Percentiles rank a stretch among this genome's conserved stretches.
These are phyloP conservation scores for Iberis amara DNA, from an alignment of 441 rosid species.

Conservation along the genomic window DNA sequence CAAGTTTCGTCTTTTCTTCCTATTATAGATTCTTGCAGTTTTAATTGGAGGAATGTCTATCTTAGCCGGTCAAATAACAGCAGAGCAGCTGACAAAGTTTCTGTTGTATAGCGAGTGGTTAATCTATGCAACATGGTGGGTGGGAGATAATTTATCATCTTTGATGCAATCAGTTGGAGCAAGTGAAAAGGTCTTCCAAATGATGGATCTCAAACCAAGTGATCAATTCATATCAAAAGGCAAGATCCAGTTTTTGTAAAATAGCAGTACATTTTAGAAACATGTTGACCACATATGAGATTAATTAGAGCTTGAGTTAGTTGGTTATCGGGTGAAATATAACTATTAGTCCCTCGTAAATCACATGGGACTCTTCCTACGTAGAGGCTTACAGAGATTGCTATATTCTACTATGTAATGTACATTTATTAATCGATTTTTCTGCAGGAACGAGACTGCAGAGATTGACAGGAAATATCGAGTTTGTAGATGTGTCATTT, in stretches of 20 bases:
- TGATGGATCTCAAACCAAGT: constrained; percentile 90
- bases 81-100: constrained; percentile 91
- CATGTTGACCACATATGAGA: constrained; percentile 21
- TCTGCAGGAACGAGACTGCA: constrained; percentile 56
- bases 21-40: constrained; percentile 75
- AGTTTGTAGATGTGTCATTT: constrained; percentile 65
- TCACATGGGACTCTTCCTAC: background rate
- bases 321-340: background rate
- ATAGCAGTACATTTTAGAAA: constrained; percentile 1
- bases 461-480: constrained; percentile 55
- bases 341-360: constrained; percentile 1
- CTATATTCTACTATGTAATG: background rate
- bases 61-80: constrained; percentile 75
- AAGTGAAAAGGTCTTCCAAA: constrained; percentile 91
- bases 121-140: constrained; percentile 95
- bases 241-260: constrained; percentile 31
- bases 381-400: constrained; percentile 19
- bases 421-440: constrained; percentile 9
- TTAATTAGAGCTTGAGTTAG: constrained; percentile 13
- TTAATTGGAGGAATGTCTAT: constrained; percentile 82
- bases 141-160: constrained; percentile 81
- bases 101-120: constrained; percentile 93
- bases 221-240: constrained; percentile 73
- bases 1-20: constrained; percentile 22
- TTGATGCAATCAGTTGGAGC: constrained; percentile 98